Conservation (phyloP, 805 yeast species). For the Myxozyma mucilagina region DNA sequence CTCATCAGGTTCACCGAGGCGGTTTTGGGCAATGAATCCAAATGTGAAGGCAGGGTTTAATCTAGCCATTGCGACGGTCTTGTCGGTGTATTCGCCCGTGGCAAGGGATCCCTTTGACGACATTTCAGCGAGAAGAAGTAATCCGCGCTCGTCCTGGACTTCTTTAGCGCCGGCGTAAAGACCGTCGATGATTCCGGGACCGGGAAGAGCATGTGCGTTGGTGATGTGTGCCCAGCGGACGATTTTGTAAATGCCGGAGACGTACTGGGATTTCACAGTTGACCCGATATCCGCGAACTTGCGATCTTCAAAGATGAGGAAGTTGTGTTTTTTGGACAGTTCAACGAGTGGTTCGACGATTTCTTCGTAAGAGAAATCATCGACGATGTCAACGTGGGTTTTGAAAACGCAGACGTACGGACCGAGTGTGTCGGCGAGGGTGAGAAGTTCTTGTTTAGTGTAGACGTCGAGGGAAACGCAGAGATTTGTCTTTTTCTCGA, state of each 20-base stretch:
- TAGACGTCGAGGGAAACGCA: slow-evolving; percentile 94
- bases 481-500: slow-evolving; percentile 75
- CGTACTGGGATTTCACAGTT: slow-evolving; percentile 91
- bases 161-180: slow-evolving; percentile 66
- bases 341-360: slow-evolving; percentile 74
- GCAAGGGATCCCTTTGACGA: slow-evolving; percentile 94
- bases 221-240: slow-evolving; percentile 96
- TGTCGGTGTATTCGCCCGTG: slow-evolving; percentile 80
- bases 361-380: slow-evolving; percentile 79
- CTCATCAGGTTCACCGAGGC: slow-evolving; percentile 78
- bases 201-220: slow-evolving; percentile 97
- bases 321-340: slow-evolving; percentile 77
- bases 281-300: slow-evolving; percentile 98
- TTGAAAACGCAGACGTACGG: slow-evolving; percentile 90
- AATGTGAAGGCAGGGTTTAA: slow-evolving; percentile 85
- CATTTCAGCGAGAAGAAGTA: slow-evolving; percentile 92
- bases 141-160: slow-evolving; percentile 70
- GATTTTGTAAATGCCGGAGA: slow-evolving; percentile 84
- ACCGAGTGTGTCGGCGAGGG: slow-evolving; percentile 75
- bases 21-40: slow-evolving; percentile 93
- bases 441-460: slow-evolving; percentile 72
- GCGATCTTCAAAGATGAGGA: slow-evolving; percentile 93
- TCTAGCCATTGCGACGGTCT: slow-evolving; percentile 88
- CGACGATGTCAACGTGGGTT: slow-evolving; percentile 91
- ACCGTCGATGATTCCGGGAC: slow-evolving; percentile 89